Evolutionary conservation across 768 basidiomycete genomes (phyloP).

Genomic region (Tulasnella sp.): DNA sequence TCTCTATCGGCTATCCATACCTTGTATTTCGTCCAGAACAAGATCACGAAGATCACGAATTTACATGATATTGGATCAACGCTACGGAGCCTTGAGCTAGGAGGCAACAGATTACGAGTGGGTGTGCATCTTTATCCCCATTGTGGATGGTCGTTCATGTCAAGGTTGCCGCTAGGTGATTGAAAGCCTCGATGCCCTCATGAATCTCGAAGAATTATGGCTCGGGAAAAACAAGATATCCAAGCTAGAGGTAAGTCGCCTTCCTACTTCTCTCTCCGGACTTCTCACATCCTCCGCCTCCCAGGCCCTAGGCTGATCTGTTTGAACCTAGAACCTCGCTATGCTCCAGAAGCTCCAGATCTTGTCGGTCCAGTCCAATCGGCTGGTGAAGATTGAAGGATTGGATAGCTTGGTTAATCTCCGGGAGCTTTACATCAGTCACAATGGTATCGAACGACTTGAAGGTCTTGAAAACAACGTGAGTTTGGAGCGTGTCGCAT

Average conservation of each 20-base stretch:
- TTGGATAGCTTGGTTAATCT: conserved; percentile 60
- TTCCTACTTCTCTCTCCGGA: neutral
- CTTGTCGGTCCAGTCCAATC: conserved; percentile 85
- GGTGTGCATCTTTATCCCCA: conserved; percentile 24
- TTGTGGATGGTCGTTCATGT: neutral
- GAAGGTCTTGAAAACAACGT: conserved; percentile 84
- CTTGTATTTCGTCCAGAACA: conserved; percentile 94
- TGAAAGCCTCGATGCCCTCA: conserved; percentile 68
- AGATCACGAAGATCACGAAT: conserved; percentile 67
- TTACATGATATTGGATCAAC: conserved; percentile 44
- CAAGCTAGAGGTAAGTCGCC: conserved; percentile 57
- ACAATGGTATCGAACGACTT: conserved; percentile 76
- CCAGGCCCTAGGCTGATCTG: neutral
- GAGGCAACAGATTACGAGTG: conserved; percentile 86
- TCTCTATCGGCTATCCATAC: conserved; percentile 53
- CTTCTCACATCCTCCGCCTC: neutral
- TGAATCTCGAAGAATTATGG: conserved; percentile 87
- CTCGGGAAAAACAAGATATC: conserved; percentile 96
- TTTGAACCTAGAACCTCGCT: conserved; percentile 20
- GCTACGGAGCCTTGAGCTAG: conserved; percentile 78
- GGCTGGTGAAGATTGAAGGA: conserved; percentile 78
- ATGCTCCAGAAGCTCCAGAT: conserved; percentile 65
- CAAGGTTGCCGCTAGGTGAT: conserved; percentile 47
- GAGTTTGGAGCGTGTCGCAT: conserved; percentile 21
- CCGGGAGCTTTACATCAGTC: conserved; percentile 86